phyloP scores from a whole-genome alignment of 176 grass and related monocot genomes.

The Oryza longistaminata region DNA sequence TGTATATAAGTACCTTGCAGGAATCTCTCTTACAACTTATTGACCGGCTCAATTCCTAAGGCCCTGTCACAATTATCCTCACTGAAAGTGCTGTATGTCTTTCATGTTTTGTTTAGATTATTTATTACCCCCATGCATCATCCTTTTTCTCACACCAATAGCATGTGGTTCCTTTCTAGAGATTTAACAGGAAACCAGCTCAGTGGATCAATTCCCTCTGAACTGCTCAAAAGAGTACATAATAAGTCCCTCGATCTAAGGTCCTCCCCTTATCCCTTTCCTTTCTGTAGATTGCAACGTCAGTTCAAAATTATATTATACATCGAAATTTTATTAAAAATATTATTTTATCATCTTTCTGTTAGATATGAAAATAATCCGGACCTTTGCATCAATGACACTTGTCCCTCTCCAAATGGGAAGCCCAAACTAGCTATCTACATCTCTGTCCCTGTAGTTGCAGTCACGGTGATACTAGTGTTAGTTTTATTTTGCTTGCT shows the following conservation, averaged over 20 bases:
- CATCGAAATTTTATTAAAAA: not conserved
- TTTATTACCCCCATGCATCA: too few species aligned
- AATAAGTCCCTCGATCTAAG: constrained; percentile 34
- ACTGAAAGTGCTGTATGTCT: constrained; percentile 51
- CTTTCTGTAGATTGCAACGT: not conserved
- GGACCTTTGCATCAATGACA: constrained; percentile 31
- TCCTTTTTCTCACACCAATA: not conserved
- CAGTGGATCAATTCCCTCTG: constrained; percentile 38
- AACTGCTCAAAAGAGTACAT: constrained; percentile 38
- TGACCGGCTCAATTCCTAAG: constrained; percentile 57
- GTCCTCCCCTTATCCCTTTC: not conserved
- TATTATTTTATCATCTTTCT: not conserved
- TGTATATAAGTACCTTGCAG: constrained; percentile 24
- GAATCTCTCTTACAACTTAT: constrained; percentile 56
- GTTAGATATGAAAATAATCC: constrained; percentile 43
- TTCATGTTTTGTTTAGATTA: not conserved
- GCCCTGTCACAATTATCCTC: constrained; percentile 36
- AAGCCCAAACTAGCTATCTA: constrained; percentile 32
- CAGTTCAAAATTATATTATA: too few species aligned
- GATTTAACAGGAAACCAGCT: constrained; percentile 50
- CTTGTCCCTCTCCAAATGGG: constrained; percentile 11
- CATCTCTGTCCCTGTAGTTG: constrained; percentile 33
- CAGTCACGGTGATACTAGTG: not conserved
- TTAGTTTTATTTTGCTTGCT: not conserved
- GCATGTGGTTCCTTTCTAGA: constrained; percentile 24